phyloP scores from a whole-genome alignment of 1,139 yeast genomes.

The Suhomyces chickasaworum region DNA sequence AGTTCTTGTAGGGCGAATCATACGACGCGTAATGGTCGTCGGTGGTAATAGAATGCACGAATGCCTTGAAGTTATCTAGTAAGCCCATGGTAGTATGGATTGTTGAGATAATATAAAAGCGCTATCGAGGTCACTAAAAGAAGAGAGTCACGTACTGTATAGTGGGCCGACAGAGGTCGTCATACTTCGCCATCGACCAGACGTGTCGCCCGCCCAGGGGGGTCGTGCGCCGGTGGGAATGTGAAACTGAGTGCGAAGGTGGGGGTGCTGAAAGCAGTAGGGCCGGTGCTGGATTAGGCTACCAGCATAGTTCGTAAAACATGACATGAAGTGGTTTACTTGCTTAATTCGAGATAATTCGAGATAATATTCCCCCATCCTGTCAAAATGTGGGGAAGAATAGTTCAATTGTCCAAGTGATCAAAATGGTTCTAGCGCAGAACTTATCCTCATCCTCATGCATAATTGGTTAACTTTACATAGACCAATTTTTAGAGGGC shows the following conservation, averaged over 20 bases:
- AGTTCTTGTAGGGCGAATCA: constrained; percentile 46
- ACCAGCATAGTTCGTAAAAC: background rate
- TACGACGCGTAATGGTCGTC: constrained; percentile 67
- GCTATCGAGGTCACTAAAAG: background rate
- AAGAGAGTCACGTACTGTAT: constrained; percentile 4
- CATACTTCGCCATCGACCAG: constrained; percentile 4
- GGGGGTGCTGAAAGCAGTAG: constrained; percentile 3
- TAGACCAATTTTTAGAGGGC: background rate
- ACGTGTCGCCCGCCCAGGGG: constrained; percentile 9
- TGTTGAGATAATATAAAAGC: background rate
- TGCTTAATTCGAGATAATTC: too few species aligned
- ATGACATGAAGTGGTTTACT: background rate
- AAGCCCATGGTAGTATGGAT: constrained; percentile 39
- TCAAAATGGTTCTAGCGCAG: too few species aligned
- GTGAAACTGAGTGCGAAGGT: background rate
- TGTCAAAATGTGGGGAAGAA: too few species aligned
- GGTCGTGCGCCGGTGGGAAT: constrained; percentile 4
- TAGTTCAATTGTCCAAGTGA: too few species aligned
- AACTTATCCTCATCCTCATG: too few species aligned
- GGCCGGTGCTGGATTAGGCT: background rate
- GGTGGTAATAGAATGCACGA: constrained; percentile 63
- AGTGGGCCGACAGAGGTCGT: constrained; percentile 1
- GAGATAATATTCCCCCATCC: too few species aligned
- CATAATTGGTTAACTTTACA: background rate
- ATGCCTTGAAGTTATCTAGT: constrained; percentile 48